Percentiles rank a stretch among this genome's conserved stretches.
These are phyloP conservation scores for Trichoderma arundinaceum DNA, from an alignment of 2,329 filamentous ascomycete genomes.

Conservation along the genomic window DNA sequence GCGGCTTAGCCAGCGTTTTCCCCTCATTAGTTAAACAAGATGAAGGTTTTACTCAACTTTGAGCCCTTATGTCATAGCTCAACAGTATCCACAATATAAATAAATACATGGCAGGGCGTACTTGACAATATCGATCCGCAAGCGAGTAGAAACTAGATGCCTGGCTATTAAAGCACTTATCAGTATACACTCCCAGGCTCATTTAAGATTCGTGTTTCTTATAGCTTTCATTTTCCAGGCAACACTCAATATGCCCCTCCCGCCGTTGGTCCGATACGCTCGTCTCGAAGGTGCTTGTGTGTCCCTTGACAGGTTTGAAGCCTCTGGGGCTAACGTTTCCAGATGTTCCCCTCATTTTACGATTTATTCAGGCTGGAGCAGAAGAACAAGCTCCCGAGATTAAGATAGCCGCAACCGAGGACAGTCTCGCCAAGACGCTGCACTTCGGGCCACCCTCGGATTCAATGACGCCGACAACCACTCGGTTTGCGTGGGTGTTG, in stretches of 20 bases:
- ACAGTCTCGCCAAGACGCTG: constrained; percentile 2
- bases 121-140: neutral
- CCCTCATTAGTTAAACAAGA: neutral
- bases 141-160: neutral
- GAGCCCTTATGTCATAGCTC: neutral
- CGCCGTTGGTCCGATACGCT: constrained; percentile 2
- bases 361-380: neutral
- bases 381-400: constrained; percentile 4
- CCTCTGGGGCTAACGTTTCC: neutral
- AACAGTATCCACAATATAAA: too few relatives aligned
- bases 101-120: neutral
- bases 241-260: neutral
- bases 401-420: constrained; percentile 4
- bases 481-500: constrained; percentile 4
- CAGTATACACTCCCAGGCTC: neutral
- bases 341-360: constrained; percentile 12
- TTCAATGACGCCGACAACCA: neutral
- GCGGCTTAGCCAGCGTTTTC: neutral
- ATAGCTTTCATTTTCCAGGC: neutral
- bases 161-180: neutral
- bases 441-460: constrained; percentile 3
- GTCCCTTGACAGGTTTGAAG: neutral
- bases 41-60: neutral
- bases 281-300: neutral
- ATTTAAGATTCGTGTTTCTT: neutral